Percentiles rank a stretch among this genome's conserved stretches.
Conservation (phyloP, 495 filamentous ascomycete genomes). For the Xylaria venustula region DNA sequence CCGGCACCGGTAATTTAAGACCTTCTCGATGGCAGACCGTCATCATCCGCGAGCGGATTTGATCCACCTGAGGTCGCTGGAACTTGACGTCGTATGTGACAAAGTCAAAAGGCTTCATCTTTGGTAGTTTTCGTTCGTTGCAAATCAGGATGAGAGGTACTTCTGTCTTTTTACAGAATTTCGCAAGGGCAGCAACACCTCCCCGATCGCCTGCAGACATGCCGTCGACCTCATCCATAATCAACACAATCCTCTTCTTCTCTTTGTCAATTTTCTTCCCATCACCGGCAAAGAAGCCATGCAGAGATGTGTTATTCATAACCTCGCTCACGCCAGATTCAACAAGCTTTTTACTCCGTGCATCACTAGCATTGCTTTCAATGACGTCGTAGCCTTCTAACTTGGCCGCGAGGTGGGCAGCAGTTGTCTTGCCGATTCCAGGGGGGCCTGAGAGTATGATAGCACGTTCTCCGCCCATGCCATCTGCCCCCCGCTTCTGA, state of each 20-base stretch:
- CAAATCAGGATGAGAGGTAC: slow-evolving; percentile 97
- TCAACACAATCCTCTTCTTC: slow-evolving; percentile 89
- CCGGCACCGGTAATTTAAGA: slow-evolving; percentile 77
- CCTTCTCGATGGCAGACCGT: slow-evolving; percentile 93
- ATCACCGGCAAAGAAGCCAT: slow-evolving; percentile 87
- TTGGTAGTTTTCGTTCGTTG: slow-evolving; percentile 87
- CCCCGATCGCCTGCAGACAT: slow-evolving; percentile 98
- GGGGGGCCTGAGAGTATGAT: slow-evolving; percentile 94
- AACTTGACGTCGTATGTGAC: slow-evolving; percentile 84
- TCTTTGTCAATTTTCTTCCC: slow-evolving; percentile 73
- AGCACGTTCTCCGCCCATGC: slow-evolving; percentile 71
- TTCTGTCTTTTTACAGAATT: slow-evolving; percentile 90
- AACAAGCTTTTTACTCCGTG: slow-evolving; percentile 95
- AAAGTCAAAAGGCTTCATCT: slow-evolving; percentile 96
- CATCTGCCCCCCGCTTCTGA: slow-evolving; percentile 76
- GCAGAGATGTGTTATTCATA: slow-evolving; percentile 86
- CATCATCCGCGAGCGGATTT: slow-evolving; percentile 84
- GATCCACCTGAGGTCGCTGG: slow-evolving; percentile 80
- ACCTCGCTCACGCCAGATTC: slow-evolving; percentile 83
- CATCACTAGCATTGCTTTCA: slow-evolving; percentile 95
- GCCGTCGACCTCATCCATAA: slow-evolving; percentile 99
- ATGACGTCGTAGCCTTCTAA: slow-evolving; percentile 90
- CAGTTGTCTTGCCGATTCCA: slow-evolving; percentile 97
- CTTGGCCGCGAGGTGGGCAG: slow-evolving; percentile 90
- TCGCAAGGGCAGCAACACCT: slow-evolving; percentile 90